phyloP scores from a whole-genome alignment of 1,139 yeast species.

The Wickerhamomyces sp. region DNA sequence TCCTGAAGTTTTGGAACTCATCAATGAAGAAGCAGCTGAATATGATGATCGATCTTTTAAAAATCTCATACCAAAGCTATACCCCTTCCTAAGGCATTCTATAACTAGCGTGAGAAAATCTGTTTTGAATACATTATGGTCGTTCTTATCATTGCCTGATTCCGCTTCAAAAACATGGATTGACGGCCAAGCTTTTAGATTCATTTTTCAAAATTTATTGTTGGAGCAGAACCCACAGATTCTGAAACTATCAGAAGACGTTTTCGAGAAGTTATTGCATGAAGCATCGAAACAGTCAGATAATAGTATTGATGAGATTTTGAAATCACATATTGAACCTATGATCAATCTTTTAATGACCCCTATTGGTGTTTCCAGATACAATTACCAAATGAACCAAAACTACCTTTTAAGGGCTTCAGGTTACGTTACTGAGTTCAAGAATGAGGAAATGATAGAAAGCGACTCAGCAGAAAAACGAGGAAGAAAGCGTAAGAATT shows the following conservation, averaged over 20 bases:
- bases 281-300: constrained; percentile 40
- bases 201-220: constrained; percentile 80
- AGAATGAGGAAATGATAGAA: constrained; percentile 20
- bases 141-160: constrained; percentile 71
- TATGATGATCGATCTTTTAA: constrained; percentile 56
- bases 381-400: constrained; percentile 80
- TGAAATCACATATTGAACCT: constrained; percentile 53
- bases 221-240: constrained; percentile 85
- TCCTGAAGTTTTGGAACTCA: constrained; percentile 66
- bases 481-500: constrained; percentile 29
- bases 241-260: constrained; percentile 54
- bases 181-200: constrained; percentile 62
- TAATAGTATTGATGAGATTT: constrained; percentile 42
- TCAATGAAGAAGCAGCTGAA: constrained; percentile 54
- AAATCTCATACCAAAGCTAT: constrained; percentile 80
- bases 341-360: constrained; percentile 75
- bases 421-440: constrained; percentile 32
- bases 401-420: constrained; percentile 75
- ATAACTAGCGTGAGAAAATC: constrained; percentile 89
- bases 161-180: constrained; percentile 72
- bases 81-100: constrained; percentile 91
- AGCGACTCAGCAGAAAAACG: constrained; percentile 13
- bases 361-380: constrained; percentile 91
- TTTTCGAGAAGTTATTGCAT: constrained; percentile 53
- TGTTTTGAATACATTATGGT: constrained; percentile 73